These are phyloP conservation scores for Fusarium ramigenum DNA, from an alignment of 2,329 filamentous ascomycete species.

Conservation along the genomic window DNA sequence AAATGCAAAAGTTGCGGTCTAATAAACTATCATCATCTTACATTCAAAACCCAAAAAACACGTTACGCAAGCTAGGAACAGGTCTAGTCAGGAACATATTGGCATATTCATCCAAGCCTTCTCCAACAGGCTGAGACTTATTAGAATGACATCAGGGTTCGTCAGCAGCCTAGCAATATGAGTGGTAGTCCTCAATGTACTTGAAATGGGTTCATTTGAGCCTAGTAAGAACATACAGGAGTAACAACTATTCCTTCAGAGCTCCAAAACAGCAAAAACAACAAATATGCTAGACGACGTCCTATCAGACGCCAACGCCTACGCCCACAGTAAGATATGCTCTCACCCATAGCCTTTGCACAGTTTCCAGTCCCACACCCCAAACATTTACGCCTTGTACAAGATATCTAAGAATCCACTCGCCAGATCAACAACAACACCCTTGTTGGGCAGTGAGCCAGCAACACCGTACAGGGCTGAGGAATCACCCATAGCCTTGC, in stretches of 20 bases:
- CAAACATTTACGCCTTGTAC: slow-evolving; percentile 76
- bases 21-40: background rate
- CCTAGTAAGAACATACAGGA: background rate
- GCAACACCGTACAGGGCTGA: slow-evolving; percentile 95
- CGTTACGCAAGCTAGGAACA: slow-evolving; percentile 28
- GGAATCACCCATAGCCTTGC: slow-evolving; percentile 78
- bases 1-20: background rate
- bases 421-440: slow-evolving; percentile 88
- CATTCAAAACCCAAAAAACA: background rate
- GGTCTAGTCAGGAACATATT: slow-evolving; percentile 25
- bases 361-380: background rate
- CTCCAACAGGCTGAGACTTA: background rate
- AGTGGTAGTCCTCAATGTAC: background rate
- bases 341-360: background rate
- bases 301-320: slow-evolving; percentile 25
- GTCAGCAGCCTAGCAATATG: background rate
- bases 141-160: background rate
- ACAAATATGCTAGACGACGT: slow-evolving; percentile 3
- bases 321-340: slow-evolving; percentile 9
- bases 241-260: background rate
- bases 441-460: slow-evolving; percentile 94
- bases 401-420: slow-evolving; percentile 91
- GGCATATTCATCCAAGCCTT: background rate
- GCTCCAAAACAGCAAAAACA: background rate
- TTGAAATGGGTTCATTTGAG: background rate